phyloP scores from a whole-genome alignment of 176 grass and related monocot genomes.

The Oryza meridionalis region DNA sequence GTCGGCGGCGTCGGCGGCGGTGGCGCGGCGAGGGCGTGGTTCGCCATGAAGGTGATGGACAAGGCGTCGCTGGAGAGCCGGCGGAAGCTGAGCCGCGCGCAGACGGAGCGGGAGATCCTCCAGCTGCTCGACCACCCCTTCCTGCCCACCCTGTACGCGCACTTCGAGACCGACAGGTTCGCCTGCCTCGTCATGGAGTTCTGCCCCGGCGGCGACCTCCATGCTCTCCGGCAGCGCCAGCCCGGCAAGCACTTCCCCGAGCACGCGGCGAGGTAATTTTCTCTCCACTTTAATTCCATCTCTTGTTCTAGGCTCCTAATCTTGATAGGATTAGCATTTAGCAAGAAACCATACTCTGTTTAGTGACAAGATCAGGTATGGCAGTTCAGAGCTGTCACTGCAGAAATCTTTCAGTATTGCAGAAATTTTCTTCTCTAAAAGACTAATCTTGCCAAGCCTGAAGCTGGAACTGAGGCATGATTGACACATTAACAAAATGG shows the following conservation, averaged over 20 bases:
- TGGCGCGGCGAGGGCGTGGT: constrained; percentile 44
- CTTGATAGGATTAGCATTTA: background rate
- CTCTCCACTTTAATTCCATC: background rate
- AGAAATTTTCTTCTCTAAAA: background rate
- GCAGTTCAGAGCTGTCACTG: background rate
- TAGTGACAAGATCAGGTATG: background rate
- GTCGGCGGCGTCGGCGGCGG: background rate
- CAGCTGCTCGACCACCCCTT: constrained; percentile 77
- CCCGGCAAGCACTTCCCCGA: constrained; percentile 68
- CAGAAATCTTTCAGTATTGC: background rate
- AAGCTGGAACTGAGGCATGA: background rate
- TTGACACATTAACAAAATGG: background rate
- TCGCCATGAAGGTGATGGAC: constrained; percentile 76
- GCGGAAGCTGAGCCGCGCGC: constrained; percentile 59
- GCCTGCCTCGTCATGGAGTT: constrained; percentile 98
- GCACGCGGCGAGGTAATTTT: constrained; percentile 59
- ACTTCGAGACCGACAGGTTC: constrained; percentile 72
- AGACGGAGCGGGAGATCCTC: constrained; percentile 68
- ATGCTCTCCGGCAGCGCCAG: constrained; percentile 79
- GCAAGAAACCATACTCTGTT: background rate
- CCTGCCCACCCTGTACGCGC: constrained; percentile 66
- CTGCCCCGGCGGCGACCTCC: constrained; percentile 93
- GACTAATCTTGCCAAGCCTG: background rate
- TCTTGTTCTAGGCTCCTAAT: background rate
- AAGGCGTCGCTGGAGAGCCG: constrained; percentile 73